Evolutionary conservation across 1,284 basidiomycete species (phyloP).

Genomic region (Hemileia vastatrix): DNA sequence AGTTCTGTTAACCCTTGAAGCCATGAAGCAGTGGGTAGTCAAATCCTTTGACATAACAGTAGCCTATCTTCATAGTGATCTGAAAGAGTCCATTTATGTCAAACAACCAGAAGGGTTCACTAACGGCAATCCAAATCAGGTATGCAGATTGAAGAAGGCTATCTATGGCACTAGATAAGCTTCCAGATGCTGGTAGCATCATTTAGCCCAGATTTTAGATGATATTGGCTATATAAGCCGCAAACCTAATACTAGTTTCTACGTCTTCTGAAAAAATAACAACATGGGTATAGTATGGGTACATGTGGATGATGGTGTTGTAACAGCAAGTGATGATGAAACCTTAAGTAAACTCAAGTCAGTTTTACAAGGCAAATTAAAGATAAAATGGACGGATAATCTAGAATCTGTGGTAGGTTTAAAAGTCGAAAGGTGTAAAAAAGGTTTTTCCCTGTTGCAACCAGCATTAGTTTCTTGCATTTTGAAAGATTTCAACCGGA

Average conservation of each 20-base stretch:
- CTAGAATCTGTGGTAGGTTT: conserved; percentile 2
- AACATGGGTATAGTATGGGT: not conserved
- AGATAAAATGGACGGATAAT: not conserved
- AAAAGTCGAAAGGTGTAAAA: not conserved
- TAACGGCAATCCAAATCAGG: no score
- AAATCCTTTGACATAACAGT: no score
- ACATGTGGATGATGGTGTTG: not conserved
- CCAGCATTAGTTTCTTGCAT: no score
- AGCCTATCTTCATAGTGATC: no score
- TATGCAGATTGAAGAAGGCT: no score
- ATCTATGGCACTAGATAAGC: no score
- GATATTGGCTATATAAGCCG: not conserved
- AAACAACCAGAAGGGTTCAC: no score
- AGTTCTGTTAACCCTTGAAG: no score
- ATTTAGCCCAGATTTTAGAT: not conserved
- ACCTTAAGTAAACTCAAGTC: not conserved
- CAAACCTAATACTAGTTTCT: not conserved
- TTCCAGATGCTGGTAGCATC: not conserved
- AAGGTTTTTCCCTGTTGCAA: not conserved
- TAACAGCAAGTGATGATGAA: not conserved
- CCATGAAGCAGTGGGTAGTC: no score
- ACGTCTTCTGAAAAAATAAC: no score
- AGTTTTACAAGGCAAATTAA: not conserved
- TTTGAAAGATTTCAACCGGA: no score
- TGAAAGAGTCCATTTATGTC: no score